phyloP scores from a whole-genome alignment of 1,284 basidiomycete species.

The Cystobasidium slooffiae region DNA sequence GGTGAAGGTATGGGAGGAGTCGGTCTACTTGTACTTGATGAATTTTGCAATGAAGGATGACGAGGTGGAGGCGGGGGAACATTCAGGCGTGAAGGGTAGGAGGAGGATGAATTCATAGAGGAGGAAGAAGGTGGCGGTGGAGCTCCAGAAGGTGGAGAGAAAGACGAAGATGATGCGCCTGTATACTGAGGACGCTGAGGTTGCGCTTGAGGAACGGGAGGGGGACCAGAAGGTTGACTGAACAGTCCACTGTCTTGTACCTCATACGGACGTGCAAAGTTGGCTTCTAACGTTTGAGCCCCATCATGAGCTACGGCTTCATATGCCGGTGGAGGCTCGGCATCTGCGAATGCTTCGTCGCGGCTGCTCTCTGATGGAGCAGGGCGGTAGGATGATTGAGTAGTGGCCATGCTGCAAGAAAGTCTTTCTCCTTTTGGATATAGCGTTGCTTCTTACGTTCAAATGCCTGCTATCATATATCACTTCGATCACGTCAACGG shows the following conservation, averaged over 20 bases:
- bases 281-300: conserved; percentile 37
- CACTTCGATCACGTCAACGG: conserved; percentile 45
- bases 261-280: conserved; percentile 37
- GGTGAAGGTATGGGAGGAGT: conserved; percentile 5
- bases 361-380: conserved; percentile 2
- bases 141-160: conserved; percentile 22
- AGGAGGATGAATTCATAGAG: background rate
- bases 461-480: too few species aligned
- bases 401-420: too few species aligned
- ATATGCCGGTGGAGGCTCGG: conserved; percentile 41
- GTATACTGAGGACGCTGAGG: conserved; percentile 10
- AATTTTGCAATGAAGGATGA: conserved; percentile 20
- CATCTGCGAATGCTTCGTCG: conserved; percentile 39
- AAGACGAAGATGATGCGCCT: conserved; percentile 18
- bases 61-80: conserved; percentile 4
- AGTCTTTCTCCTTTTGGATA: too few species aligned
- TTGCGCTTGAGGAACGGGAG: background rate
- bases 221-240: conserved; percentile 22
- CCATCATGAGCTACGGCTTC: conserved; percentile 8
- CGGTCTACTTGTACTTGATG: background rate
- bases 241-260: conserved; percentile 40
- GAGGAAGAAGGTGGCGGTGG: conserved; percentile 14
- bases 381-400: background rate
- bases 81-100: background rate
- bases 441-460: too few species aligned